These are phyloP conservation scores for Backusella liffmaniae DNA, from an alignment of 192 early-diverging fungal genomes.

Conservation along the genomic window DNA sequence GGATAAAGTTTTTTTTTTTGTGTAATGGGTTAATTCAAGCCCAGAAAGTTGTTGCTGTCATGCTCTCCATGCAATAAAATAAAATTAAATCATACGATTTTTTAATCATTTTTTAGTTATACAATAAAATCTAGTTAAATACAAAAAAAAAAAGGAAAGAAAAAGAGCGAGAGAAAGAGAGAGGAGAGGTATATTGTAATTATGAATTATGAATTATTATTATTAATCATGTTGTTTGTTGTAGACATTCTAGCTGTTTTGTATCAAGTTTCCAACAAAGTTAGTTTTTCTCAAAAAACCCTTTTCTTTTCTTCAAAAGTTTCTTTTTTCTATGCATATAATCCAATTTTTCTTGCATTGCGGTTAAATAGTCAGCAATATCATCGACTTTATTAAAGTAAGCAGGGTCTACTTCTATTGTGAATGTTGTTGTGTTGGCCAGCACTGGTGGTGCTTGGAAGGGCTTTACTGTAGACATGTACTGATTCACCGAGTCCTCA, in stretches of 20 bases:
- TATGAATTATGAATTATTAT: neutral
- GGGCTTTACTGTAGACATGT: slow-evolving; percentile 7
- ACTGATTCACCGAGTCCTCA: neutral
- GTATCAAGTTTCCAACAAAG: neutral
- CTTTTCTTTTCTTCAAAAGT: neutral
- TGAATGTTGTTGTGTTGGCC: neutral
- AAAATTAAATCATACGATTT: neutral
- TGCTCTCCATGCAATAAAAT: neutral
- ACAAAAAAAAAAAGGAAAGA: neutral
- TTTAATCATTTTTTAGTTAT: neutral
- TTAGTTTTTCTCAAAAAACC: slow-evolving; percentile 5
- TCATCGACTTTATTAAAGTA: slow-evolving; percentile 19
- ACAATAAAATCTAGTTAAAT: neutral
- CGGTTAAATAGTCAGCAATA: slow-evolving; percentile 27
- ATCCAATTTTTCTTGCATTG: slow-evolving; percentile 29
- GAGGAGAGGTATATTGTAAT: neutral
- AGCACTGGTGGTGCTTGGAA: neutral
- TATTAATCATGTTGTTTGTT: neutral
- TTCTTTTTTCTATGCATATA: slow-evolving; percentile 3
- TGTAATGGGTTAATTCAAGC: neutral
- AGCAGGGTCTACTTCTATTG: slow-evolving; percentile 6
- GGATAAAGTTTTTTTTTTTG: neutral
- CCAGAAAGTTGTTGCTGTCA: neutral
- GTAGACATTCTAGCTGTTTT: neutral
- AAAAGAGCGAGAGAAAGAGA: neutral